Conservation (phyloP, 164 flowering plant genomes). For the Tetracentron sinense region DNA sequence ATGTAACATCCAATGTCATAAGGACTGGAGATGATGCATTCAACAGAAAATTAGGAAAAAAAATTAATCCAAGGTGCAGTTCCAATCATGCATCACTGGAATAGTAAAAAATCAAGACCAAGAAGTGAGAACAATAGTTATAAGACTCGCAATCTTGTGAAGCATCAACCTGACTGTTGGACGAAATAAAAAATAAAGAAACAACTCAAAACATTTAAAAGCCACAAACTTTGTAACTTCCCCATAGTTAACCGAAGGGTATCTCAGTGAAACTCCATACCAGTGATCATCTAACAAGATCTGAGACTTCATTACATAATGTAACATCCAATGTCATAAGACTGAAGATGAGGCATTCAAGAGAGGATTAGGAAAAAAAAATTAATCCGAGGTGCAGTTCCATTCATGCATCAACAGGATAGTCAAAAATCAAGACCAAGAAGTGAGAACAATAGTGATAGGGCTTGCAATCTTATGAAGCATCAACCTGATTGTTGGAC, state of each 20-base stretch:
- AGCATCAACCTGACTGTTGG: no score
- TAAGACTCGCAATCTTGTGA: not conserved
- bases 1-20: not conserved
- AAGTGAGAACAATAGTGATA: not conserved
- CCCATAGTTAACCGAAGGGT: no score
- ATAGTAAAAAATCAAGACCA: not conserved
- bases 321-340: not conserved
- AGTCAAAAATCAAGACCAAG: not conserved
- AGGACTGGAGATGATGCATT: not conserved
- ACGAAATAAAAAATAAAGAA: no score
- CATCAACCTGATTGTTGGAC: not conserved
- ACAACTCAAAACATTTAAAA: not conserved
- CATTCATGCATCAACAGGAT: not conserved
- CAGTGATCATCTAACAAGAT: not conserved
- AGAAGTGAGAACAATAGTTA: not conserved
- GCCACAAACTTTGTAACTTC: no score
- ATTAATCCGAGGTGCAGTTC: not conserved
- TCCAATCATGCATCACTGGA: not conserved
- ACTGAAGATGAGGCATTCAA: not conserved
- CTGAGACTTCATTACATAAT: not conserved
- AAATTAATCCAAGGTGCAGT: not conserved
- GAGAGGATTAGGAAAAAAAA: not conserved
- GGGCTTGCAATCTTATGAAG: not conserved
- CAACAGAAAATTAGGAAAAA: not conserved
- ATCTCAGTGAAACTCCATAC: no score